A percentile compares a stretch with the other conserved stretches of the same genome.
These are phyloP conservation scores for Pythium apleroticum DNA, from an alignment of 352 stramenopile species.

Conservation along the genomic window DNA sequence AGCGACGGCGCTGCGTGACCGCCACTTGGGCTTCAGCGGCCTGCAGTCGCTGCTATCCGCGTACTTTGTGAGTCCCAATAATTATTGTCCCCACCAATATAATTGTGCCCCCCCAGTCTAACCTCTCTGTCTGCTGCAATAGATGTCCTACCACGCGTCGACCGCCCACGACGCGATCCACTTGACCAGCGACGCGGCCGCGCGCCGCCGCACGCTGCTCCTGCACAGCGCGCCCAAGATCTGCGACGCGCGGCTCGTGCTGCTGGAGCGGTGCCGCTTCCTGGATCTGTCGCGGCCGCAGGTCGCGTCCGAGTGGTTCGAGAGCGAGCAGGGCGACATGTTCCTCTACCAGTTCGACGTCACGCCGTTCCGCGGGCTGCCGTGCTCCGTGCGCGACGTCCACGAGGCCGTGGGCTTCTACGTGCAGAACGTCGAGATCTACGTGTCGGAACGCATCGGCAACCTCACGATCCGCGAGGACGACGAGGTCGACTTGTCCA, in stretches of 20 bases:
- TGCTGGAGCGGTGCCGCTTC: slow-evolving; percentile 35
- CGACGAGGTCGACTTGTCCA: slow-evolving; percentile 10
- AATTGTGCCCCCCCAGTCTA: not conserved
- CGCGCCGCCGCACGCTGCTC: slow-evolving; percentile 34
- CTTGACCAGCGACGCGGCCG: slow-evolving; percentile 15
- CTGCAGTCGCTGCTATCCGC: slow-evolving; percentile 15
- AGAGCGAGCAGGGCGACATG: slow-evolving; percentile 35
- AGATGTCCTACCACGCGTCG: not conserved
- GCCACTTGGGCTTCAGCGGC: slow-evolving; percentile 9
- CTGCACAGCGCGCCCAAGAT: slow-evolving; percentile 42
- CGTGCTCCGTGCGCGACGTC: slow-evolving; percentile 33
- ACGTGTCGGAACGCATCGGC: slow-evolving; percentile 18
- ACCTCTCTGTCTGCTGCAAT: not conserved
- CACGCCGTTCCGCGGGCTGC: slow-evolving; percentile 36
- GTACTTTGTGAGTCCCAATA: slow-evolving; percentile 2
- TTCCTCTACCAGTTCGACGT: slow-evolving; percentile 43
- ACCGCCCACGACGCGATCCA: slow-evolving; percentile 4
- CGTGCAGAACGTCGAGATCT: slow-evolving; percentile 39
- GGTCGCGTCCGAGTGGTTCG: slow-evolving; percentile 39
- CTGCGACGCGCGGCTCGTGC: slow-evolving; percentile 34
- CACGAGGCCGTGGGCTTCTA: slow-evolving; percentile 52
- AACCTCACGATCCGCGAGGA: slow-evolving; percentile 25
- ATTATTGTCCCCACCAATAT: not conserved
- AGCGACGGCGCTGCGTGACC: not conserved
- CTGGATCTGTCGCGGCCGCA: slow-evolving; percentile 38